Conservation (phyloP, 805 yeast species). For the Saturnispora mendoncae region DNA sequence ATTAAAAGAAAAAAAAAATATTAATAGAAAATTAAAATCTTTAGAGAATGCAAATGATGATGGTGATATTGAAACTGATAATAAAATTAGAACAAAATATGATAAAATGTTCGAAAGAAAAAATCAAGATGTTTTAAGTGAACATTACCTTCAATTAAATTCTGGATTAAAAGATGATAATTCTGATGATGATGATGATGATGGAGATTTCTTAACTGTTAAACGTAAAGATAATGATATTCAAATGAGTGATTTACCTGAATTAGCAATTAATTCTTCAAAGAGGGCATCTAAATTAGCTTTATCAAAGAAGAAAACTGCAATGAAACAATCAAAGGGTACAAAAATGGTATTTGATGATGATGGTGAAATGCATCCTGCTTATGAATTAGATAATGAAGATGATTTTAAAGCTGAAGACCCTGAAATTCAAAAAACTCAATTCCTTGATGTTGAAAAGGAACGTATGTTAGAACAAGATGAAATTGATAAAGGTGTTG, state of each 20-base stretch:
- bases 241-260: constrained; percentile 56
- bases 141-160: constrained; percentile 74
- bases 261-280: constrained; percentile 49
- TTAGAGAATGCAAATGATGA: constrained; percentile 52
- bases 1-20: constrained; percentile 69
- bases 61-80: constrained; percentile 44
- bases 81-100: constrained; percentile 70
- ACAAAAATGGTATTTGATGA: constrained; percentile 84
- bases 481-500: constrained; percentile 65
- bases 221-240: constrained; percentile 71
- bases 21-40: constrained; percentile 58
- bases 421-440: constrained; percentile 51
- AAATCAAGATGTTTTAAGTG: constrained; percentile 86
- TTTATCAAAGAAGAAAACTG: constrained; percentile 69
- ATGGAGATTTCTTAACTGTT: constrained; percentile 67
- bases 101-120: constrained; percentile 94
- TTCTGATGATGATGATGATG: constrained; percentile 37
- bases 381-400: constrained; percentile 86
- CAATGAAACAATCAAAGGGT: constrained; percentile 46
- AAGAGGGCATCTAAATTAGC: constrained; percentile 83
- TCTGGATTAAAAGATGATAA: constrained; percentile 29
- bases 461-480: constrained; percentile 66
- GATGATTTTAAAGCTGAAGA: constrained; percentile 67
- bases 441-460: constrained; percentile 59
- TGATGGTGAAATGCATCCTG: constrained; percentile 85